These are phyloP conservation scores for Dendrocalamus sinicus DNA, from an alignment of 176 grass and related monocot genomes.

Conservation along the genomic window DNA sequence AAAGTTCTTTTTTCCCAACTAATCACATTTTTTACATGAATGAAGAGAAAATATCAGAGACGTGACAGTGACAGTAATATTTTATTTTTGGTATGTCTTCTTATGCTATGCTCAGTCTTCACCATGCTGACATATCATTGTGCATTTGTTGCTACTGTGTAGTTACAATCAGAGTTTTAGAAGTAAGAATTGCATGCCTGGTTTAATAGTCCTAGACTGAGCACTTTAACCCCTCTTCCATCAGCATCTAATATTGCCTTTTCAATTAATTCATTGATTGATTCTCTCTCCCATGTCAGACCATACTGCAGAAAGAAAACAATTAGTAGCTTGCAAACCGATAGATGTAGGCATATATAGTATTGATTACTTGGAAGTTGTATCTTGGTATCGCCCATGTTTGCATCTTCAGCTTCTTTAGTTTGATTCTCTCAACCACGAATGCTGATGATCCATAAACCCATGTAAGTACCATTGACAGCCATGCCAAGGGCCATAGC, in stretches of 20 bases:
- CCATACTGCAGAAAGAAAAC: constrained; percentile 63
- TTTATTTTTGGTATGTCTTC: neutral
- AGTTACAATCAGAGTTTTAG: neutral
- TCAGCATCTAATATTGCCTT: constrained; percentile 91
- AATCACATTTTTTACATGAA: constrained; percentile 4
- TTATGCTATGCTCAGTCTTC: neutral
- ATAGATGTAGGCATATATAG: neutral
- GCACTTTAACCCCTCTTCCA: constrained; percentile 70
- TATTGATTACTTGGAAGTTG: constrained; percentile 75
- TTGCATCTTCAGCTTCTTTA: constrained; percentile 72
- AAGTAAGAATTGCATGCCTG: constrained; percentile 55
- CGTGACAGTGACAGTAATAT: neutral
- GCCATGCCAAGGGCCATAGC: constrained; percentile 64
- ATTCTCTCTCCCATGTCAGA: constrained; percentile 69
- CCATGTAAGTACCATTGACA: constrained; percentile 73
- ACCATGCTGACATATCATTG: neutral
- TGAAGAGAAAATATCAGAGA: neutral
- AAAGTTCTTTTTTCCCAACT: neutral
- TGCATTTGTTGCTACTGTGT: neutral
- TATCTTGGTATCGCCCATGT: constrained; percentile 91
- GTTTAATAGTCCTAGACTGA: constrained; percentile 81
- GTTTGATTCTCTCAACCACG: constrained; percentile 74
- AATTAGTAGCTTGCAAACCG: constrained; percentile 27
- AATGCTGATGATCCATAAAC: constrained; percentile 74
- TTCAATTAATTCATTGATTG: constrained; percentile 88